Conservation (phyloP, 257 asterid genomes). For the Solanum habrochaites region DNA sequence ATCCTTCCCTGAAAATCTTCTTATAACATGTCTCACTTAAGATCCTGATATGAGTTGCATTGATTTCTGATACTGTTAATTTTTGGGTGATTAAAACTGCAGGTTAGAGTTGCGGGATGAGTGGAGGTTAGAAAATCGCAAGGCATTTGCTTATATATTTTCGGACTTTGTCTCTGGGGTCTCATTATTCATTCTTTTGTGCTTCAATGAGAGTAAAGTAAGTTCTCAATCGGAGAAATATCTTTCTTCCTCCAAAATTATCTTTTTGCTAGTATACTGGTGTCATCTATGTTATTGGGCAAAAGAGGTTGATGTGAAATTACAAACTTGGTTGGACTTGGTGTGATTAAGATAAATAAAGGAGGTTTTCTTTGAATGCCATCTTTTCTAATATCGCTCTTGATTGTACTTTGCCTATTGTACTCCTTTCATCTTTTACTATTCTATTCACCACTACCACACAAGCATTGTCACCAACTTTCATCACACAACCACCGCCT, state of each 20-base stretch:
- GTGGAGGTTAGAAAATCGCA: slow-evolving; percentile 85
- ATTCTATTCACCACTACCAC: not conserved
- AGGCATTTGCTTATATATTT: slow-evolving; percentile 91
- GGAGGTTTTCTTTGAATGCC: not conserved
- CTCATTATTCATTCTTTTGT: slow-evolving; percentile 69
- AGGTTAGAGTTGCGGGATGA: slow-evolving; percentile 85
- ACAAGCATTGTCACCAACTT: not conserved
- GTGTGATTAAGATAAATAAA: not conserved
- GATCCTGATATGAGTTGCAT: not conserved
- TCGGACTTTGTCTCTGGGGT: slow-evolving; percentile 85
- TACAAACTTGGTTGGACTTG: not conserved
- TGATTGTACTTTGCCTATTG: not conserved
- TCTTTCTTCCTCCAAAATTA: not conserved
- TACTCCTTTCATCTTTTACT: not conserved
- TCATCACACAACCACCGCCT: not conserved
- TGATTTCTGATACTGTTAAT: not conserved
- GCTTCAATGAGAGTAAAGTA: slow-evolving; percentile 74
- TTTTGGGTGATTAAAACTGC: slow-evolving; percentile 11
- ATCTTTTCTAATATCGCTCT: not conserved
- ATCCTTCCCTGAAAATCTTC: not conserved
- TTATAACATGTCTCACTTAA: not conserved
- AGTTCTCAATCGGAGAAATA: slow-evolving; percentile 14
- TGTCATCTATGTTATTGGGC: not conserved
- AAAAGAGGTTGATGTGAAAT: not conserved
- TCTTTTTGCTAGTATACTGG: not conserved